Evolutionary conservation across 352 stramenopile species (phyloP), one percentile per base, ranked within the genome.

Genomic region (Phytophthora melonis): DNA sequence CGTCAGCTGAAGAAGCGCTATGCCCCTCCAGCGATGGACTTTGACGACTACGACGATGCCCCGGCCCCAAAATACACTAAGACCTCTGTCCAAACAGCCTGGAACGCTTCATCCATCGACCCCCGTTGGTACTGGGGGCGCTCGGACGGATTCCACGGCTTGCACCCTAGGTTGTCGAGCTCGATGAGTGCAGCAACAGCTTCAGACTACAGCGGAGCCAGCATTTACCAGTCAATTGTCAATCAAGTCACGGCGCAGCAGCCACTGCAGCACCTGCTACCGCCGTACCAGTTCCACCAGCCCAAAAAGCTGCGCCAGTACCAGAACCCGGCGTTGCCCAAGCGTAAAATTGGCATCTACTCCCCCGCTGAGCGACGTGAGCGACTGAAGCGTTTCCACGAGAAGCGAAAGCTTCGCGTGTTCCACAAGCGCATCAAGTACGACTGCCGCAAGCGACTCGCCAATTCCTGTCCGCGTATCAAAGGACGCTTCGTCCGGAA

Each of bases 351-450:
- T 61, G 87, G 87, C 14, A 83, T 83, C 45, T 94, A 94, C 63
- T 75, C 74, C 14, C 88, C 88, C 0, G 71, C 82, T 14, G 74
- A 83, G 23, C 78, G 88, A 4, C 80, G 72, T 19, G 74, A 88
- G 59, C 84, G 86, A 39, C 79, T 94, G 39, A 71, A 76, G 45
- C 86, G 86, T 23, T 94, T 93, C 67, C 84, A 85, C 36, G 83
- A 89, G 45, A 94, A 94, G 80, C 84, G 88, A 58, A 89, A 92
- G 60, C 76, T 82, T 60, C 84, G 85, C 32, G 85, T 93, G 49
- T 94, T 84, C 50, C 78, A 86, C 64, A 92, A 93, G 66, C 82
- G 81, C 58, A 77, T 92, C 77, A 92, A 92, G 66, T 94, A 94
- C 68, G 83, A 78, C 52, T 92, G 85, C 66, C 85, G 87, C 60